Evolutionary conservation across 257 asterid genomes (phyloP).

Genomic region (Nicotiana attenuata): DNA sequence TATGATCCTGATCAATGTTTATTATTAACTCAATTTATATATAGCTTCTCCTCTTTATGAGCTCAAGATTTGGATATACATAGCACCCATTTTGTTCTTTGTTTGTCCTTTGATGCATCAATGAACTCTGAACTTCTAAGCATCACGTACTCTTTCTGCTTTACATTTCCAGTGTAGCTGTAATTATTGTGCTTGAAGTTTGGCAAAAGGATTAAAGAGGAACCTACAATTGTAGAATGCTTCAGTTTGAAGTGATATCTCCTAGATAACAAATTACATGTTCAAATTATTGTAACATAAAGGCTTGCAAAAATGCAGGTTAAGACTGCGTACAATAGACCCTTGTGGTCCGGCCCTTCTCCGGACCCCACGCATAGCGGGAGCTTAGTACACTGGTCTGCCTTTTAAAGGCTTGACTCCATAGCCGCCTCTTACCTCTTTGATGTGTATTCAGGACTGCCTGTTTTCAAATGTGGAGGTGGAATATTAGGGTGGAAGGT

Average conservation of each 20-base stretch:
- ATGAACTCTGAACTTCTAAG: background rate
- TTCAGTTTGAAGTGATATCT: background rate
- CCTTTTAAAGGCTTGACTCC: background rate
- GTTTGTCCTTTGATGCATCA: background rate
- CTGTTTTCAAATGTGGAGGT: background rate
- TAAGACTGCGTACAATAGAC: too few species aligned
- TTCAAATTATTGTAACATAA: background rate
- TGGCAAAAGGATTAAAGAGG: background rate
- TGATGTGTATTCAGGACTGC: background rate
- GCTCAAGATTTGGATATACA: background rate
- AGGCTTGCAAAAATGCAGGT: too few species aligned
- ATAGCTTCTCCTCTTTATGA: background rate
- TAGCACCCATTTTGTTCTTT: background rate
- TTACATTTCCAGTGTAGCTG: background rate
- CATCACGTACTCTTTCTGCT: background rate
- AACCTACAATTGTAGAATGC: background rate
- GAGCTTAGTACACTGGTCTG: too few species aligned
- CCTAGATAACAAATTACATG: background rate
- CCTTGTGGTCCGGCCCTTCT: too few species aligned
- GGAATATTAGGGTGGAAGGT: too few species aligned
- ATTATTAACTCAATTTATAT: background rate
- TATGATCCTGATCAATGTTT: background rate
- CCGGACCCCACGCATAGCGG: too few species aligned
- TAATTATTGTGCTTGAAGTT: background rate
- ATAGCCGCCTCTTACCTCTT: background rate